Percentiles rank a stretch among this genome's conserved stretches.
phyloP scores from a whole-genome alignment of 352 stramenopile genomes.

The Globisporangium perplexum region DNA sequence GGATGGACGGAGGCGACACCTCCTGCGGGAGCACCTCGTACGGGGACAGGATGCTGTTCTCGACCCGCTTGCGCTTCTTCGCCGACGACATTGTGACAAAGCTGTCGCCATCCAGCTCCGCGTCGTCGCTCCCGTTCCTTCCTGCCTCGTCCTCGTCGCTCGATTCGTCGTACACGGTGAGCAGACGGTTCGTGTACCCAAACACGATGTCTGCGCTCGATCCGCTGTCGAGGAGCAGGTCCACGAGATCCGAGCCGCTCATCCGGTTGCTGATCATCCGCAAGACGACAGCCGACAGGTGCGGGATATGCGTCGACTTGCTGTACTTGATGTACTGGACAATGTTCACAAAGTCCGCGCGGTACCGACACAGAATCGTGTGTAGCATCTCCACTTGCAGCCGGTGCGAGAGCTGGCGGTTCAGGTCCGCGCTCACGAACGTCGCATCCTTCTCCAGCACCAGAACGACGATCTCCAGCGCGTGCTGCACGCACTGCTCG shows the following conservation, averaged over 20 bases:
- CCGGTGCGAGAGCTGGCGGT: conserved; percentile 48
- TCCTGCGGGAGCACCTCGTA: conserved; percentile 44
- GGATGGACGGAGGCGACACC: conserved; percentile 39
- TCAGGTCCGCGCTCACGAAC: conserved; percentile 58
- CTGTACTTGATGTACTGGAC: conserved; percentile 84
- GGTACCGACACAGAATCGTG: conserved; percentile 65
- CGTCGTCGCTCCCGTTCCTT: conserved; percentile 5
- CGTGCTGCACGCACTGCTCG: conserved; percentile 68
- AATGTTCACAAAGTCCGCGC: conserved; percentile 71
- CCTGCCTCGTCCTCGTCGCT: conserved; percentile 16
- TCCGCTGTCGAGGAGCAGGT: conserved; percentile 63
- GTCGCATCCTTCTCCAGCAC: conserved; percentile 62
- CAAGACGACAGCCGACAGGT: conserved; percentile 65
- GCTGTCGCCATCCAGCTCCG: conserved; percentile 16
- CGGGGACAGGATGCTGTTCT: conserved; percentile 37
- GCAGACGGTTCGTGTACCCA: conserved; percentile 74
- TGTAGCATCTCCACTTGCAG: conserved; percentile 76
- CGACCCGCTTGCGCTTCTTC: conserved; percentile 37
- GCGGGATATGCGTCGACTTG: conserved; percentile 63
- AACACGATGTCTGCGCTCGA: conserved; percentile 61
- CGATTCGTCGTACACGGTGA: conserved; percentile 58
- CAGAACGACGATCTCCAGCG: conserved; percentile 71
- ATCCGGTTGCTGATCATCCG: conserved; percentile 65
- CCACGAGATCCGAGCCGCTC: conserved; percentile 48
- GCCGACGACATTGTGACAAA: conserved; percentile 29